A percentile compares a stretch with the other conserved stretches of the same genome.
phyloP scores from a whole-genome alignment of 2,329 filamentous ascomycete species.

The Nothopassalora personata region DNA sequence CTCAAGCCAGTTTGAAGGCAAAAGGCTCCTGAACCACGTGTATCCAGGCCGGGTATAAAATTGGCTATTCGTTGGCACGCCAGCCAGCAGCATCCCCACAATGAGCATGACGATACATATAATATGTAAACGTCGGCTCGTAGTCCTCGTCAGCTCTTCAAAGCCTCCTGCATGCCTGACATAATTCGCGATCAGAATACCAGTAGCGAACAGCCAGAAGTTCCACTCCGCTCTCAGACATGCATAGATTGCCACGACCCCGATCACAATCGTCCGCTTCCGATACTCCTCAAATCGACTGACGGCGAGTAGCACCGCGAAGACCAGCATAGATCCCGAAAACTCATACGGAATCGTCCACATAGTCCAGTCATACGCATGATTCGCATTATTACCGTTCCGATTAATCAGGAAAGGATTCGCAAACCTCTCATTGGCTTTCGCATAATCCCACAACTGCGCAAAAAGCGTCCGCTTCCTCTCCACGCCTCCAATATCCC shows the following conservation, averaged over 20 bases:
- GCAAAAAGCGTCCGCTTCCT: slow-evolving; percentile 5
- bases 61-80: slow-evolving; percentile 2
- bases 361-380: slow-evolving; percentile 20
- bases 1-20: slow-evolving; percentile 5
- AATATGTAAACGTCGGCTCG: neutral
- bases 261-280: slow-evolving; percentile 5
- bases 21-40: slow-evolving; percentile 7
- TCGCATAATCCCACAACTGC: slow-evolving; percentile 13
- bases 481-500: neutral
- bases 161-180: slow-evolving; percentile 17
- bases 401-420: slow-evolving; percentile 18
- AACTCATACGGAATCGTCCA: slow-evolving; percentile 22
- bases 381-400: neutral
- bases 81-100: slow-evolving; percentile 10
- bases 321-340: slow-evolving; percentile 14
- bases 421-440: slow-evolving; percentile 8
- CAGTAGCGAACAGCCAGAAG: slow-evolving; percentile 17
- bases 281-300: slow-evolving; percentile 5
- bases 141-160: slow-evolving; percentile 5
- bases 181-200: slow-evolving; percentile 16
- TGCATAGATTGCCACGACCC: slow-evolving; percentile 5
- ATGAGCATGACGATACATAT: slow-evolving; percentile 6
- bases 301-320: slow-evolving; percentile 6
- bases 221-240: slow-evolving; percentile 13
- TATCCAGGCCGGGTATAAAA: slow-evolving; percentile 14